These are phyloP conservation scores for Paradendryphiella salina DNA, from an alignment of 2,329 filamentous ascomycete species.

Conservation along the genomic window DNA sequence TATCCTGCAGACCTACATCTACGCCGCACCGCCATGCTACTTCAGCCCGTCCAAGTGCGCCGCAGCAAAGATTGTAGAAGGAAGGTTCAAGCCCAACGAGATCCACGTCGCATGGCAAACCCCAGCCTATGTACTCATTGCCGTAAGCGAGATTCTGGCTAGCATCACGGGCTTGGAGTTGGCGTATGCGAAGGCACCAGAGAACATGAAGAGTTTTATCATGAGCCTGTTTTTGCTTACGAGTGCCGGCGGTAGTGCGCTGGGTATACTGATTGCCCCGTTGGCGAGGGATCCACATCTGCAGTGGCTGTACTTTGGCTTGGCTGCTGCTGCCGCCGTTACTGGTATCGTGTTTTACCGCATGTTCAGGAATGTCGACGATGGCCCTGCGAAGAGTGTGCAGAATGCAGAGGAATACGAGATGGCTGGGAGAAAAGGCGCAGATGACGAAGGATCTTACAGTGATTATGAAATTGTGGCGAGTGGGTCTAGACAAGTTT, in stretches of 20 bases:
- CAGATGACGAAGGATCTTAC: constrained; percentile 5
- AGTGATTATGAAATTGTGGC: not conserved
- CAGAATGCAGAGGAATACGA: constrained; percentile 23
- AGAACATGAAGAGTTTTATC: constrained; percentile 54
- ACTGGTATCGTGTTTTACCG: constrained; percentile 60
- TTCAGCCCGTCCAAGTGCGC: constrained; percentile 47
- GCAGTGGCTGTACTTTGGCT: constrained; percentile 66
- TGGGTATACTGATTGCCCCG: constrained; percentile 65
- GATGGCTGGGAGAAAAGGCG: constrained; percentile 3
- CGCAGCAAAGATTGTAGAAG: constrained; percentile 38
- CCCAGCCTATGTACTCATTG: constrained; percentile 53
- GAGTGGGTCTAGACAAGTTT: not conserved
- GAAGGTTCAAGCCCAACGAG: constrained; percentile 45
- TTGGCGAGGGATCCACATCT: constrained; percentile 66
- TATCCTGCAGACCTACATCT: constrained; percentile 61
- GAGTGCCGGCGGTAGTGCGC: constrained; percentile 60
- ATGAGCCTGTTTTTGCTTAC: constrained; percentile 64
- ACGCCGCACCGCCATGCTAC: constrained; percentile 58
- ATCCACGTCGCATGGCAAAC: constrained; percentile 53
- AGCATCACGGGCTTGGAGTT: constrained; percentile 54
- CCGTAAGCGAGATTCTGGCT: constrained; percentile 52
- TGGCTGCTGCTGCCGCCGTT: constrained; percentile 56
- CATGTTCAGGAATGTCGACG: constrained; percentile 44
- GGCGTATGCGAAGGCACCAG: constrained; percentile 53
- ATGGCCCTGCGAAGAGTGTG: not conserved